Conservation (phyloP, 2,329 filamentous ascomycete genomes). For the Diplodia intermedia region DNA sequence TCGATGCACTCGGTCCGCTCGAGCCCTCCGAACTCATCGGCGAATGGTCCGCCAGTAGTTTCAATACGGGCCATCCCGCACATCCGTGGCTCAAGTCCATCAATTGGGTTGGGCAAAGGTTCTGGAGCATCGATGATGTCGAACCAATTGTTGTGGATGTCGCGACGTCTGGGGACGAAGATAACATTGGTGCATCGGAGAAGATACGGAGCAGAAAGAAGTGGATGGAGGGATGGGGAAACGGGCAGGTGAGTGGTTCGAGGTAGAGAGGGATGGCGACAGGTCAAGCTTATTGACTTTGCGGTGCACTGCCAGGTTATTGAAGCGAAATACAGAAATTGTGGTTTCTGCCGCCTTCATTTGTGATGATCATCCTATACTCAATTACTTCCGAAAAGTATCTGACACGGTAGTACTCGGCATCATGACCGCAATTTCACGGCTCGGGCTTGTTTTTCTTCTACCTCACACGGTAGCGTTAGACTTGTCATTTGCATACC, state of each 20-base stretch:
- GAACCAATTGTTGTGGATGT: slow-evolving; percentile 41
- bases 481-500: too few relatives aligned
- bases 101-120: slow-evolving; percentile 46
- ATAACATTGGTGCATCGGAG: neutral
- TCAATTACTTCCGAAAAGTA: slow-evolving; percentile 43
- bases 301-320: neutral
- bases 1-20: slow-evolving; percentile 6
- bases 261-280: too few relatives aligned
- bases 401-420: slow-evolving; percentile 39
- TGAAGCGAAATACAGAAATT: slow-evolving; percentile 38
- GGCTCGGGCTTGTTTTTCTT: neutral
- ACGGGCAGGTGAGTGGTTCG: neutral
- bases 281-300: too few relatives aligned
- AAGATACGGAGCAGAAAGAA: neutral
- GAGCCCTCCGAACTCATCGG: slow-evolving; percentile 36
- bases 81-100: slow-evolving; percentile 37
- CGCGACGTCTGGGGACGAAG: neutral
- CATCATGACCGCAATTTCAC: slow-evolving; percentile 36
- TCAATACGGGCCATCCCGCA: slow-evolving; percentile 40
- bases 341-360: slow-evolving; percentile 42
- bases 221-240: slow-evolving; percentile 14
- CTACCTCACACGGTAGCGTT: neutral
- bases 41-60: slow-evolving; percentile 41
- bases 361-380: slow-evolving; percentile 42
- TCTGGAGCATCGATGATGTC: slow-evolving; percentile 42